These are phyloP conservation scores for Aeminium ludgeri DNA, from an alignment of 495 filamentous ascomycete genomes.

Conservation along the genomic window DNA sequence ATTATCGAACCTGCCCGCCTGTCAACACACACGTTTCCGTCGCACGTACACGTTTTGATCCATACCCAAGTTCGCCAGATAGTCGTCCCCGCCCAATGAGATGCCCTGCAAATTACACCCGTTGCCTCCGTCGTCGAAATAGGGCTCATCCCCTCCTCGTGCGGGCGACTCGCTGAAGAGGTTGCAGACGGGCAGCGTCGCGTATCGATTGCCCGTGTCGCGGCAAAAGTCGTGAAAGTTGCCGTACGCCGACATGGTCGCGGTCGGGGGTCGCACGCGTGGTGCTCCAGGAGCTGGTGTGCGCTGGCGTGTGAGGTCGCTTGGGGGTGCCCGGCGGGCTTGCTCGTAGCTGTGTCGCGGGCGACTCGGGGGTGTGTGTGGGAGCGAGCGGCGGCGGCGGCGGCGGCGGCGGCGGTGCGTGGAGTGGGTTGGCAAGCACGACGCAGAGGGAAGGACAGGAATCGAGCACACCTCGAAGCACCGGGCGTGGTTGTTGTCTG, in stretches of 20 bases:
- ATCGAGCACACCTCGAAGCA: no score
- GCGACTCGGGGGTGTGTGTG: no score
- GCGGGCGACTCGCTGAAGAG: slow-evolving; percentile 41
- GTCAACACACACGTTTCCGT: not conserved
- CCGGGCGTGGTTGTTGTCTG: no score
- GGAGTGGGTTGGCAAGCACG: no score
- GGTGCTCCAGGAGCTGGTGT: no score
- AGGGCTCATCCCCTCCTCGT: slow-evolving; percentile 18
- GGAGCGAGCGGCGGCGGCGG: no score
- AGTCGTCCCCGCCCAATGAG: slow-evolving; percentile 37
- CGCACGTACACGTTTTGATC: slow-evolving; percentile 7
- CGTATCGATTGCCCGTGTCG: slow-evolving; percentile 35
- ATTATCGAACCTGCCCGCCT: slow-evolving; percentile 63
- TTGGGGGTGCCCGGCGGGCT: no score
- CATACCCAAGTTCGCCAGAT: slow-evolving; percentile 72
- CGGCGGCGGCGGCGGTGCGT: no score
- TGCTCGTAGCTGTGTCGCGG: no score
- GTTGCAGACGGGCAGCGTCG: slow-evolving; percentile 91
- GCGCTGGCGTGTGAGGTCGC: no score
- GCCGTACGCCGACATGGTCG: slow-evolving; percentile 37
- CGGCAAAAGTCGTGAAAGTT: slow-evolving; percentile 94
- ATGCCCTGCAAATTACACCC: slow-evolving; percentile 64
- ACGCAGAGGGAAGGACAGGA: no score
- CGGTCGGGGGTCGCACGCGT: slow-evolving; percentile 39
- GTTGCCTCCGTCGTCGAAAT: slow-evolving; percentile 36